A percentile compares a stretch with the other conserved stretches of the same genome.
These are phyloP conservation scores for Saccharomyces paradoxus DNA, from an alignment of 805 yeast genomes.

Conservation along the genomic window DNA sequence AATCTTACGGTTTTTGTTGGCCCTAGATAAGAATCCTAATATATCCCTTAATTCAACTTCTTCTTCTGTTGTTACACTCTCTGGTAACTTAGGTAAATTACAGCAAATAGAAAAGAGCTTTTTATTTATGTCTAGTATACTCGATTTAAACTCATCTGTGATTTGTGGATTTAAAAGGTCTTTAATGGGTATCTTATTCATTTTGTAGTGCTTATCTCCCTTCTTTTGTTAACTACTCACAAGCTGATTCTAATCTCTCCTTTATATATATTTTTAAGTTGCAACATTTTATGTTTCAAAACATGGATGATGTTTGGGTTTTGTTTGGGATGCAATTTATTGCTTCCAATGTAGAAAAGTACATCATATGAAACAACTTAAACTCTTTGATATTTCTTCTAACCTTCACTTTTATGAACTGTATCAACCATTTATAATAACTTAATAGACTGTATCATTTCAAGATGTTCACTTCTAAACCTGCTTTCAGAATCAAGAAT, in stretches of 20 bases:
- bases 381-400: background rate
- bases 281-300: background rate
- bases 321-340: background rate
- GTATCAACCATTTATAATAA: background rate
- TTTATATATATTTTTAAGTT: background rate
- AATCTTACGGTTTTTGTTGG: background rate
- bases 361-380: background rate
- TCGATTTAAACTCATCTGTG: slow-evolving; percentile 2
- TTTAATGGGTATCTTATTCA: slow-evolving; percentile 16
- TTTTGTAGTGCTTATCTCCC: background rate
- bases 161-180: slow-evolving; percentile 14
- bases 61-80: background rate
- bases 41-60: slow-evolving; percentile 5
- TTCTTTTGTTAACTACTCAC: background rate
- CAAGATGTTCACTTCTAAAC: background rate
- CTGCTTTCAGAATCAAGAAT: background rate
- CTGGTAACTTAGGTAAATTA: background rate
- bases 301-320: background rate
- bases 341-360: background rate
- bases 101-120: background rate
- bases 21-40: background rate
- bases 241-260: background rate
- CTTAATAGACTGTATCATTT: background rate
- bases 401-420: background rate
- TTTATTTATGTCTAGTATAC: slow-evolving; percentile 1